Percentiles rank a stretch among this genome's conserved stretches.
Conservation (phyloP, 1,139 yeast genomes). For the Zygoascus hellenicus region DNA sequence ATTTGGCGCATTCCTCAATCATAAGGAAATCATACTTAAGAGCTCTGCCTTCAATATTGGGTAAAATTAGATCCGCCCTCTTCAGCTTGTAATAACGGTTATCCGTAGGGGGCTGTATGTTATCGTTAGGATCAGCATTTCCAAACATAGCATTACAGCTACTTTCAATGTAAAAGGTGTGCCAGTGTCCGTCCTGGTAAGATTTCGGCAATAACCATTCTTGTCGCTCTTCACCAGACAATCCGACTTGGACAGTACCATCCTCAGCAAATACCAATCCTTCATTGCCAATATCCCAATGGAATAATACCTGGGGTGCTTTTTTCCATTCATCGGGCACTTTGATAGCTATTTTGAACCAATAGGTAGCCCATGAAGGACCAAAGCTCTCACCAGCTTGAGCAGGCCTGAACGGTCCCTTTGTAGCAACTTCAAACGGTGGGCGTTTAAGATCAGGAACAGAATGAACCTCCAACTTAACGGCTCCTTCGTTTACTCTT, state of each 20-base stretch:
- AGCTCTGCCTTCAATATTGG: conserved; percentile 76
- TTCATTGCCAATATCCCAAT: conserved; percentile 86
- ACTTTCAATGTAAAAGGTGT: conserved; percentile 70
- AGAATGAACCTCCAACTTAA: conserved; percentile 50
- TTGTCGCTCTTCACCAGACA: conserved; percentile 83
- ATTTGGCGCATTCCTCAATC: conserved; percentile 84
- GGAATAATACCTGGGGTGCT: conserved; percentile 49
- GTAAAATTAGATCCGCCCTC: conserved; percentile 75
- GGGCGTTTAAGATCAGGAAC: conserved; percentile 68
- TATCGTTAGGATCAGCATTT: conserved; percentile 44
- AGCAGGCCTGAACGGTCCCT: conserved; percentile 53
- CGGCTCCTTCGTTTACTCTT: conserved; percentile 42
- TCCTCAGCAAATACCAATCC: conserved; percentile 66
- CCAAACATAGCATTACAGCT: conserved; percentile 98
- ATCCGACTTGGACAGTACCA: conserved; percentile 73
- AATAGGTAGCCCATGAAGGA: conserved; percentile 96
- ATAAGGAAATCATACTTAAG: conserved; percentile 78
- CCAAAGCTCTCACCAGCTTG: conserved; percentile 73
- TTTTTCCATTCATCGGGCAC: conserved; percentile 46
- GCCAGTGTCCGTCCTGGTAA: conserved; percentile 41
- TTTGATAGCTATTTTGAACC: conserved; percentile 68
- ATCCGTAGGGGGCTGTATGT: conserved; percentile 48
- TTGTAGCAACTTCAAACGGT: conserved; percentile 62
- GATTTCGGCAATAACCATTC: conserved; percentile 64
- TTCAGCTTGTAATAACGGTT: conserved; percentile 62